Conservation (phyloP, 2,329 filamentous ascomycete genomes). For the Colletotrichum noveboracense region DNA sequence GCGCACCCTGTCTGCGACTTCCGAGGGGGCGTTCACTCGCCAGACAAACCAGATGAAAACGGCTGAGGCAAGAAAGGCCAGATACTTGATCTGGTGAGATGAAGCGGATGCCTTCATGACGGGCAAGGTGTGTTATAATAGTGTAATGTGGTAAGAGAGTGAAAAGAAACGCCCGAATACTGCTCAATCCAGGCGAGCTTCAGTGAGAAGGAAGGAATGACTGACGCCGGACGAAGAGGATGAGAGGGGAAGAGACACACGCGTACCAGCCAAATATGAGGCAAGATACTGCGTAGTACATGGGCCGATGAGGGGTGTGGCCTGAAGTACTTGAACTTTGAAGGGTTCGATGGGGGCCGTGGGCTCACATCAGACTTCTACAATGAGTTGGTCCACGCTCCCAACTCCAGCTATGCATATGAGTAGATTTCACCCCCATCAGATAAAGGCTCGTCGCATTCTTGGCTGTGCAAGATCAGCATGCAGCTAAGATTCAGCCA, state of each 20-base stretch:
- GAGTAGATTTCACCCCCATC: neutral
- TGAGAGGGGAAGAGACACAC: neutral
- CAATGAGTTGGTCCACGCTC: neutral
- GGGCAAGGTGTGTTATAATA: neutral
- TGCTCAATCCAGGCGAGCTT: neutral
- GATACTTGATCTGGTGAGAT: conserved; percentile 7
- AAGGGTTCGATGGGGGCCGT: neutral
- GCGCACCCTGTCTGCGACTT: neutral
- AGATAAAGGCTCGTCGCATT: neutral
- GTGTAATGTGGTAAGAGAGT: neutral
- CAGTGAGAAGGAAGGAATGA: neutral
- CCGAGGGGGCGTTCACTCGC: neutral
- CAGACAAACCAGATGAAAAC: conserved; percentile 19
- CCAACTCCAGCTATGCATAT: neutral
- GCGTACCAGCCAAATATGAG: neutral
- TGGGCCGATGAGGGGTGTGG: neutral
- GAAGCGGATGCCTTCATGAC: neutral
- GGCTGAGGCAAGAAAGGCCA: neutral
- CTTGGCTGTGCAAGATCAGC: neutral
- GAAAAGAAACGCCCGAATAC: neutral
- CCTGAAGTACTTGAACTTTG: neutral
- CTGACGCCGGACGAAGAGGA: neutral
- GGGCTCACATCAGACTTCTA: neutral
- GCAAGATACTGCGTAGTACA: neutral
- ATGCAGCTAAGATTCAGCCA: neutral